phyloP scores from a whole-genome alignment of 2,329 filamentous ascomycete genomes.

The Calonectria hongkongensis region DNA sequence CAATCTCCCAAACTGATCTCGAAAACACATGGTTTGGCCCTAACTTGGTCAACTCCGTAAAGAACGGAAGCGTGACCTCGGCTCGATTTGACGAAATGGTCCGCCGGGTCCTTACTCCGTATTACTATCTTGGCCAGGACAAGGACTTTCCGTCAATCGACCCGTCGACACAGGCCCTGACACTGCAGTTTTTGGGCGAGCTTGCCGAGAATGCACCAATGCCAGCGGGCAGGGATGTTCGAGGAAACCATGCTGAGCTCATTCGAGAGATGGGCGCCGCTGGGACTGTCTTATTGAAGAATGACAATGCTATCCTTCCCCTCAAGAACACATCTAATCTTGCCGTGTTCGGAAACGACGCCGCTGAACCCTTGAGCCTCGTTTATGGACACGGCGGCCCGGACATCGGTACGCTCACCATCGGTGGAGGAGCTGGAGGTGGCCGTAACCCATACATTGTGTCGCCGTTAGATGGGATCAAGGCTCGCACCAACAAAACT shows the following conservation, averaged over 20 bases:
- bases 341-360: neutral
- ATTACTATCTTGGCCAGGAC: neutral
- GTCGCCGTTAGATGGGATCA: neutral
- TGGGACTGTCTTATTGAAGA: neutral
- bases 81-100: neutral
- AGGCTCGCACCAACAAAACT: neutral
- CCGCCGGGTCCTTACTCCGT: neutral
- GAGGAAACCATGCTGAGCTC: neutral
- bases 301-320: neutral
- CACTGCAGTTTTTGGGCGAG: neutral
- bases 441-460: slow-evolving; percentile 2
- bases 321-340: neutral
- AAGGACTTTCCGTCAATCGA: neutral
- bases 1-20: neutral
- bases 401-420: neutral
- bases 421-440: neutral
- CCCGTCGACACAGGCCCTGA: neutral
- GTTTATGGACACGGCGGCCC: neutral
- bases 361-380: neutral
- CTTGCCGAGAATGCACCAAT: neutral
- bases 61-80: neutral
- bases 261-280: neutral
- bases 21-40: neutral
- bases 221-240: neutral
- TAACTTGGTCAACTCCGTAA: neutral